Evolutionary conservation across 2,329 filamentous ascomycete species (phyloP), one percentile per base, ranked within the genome.

Genomic region (Cladophialophora chaetospira): DNA sequence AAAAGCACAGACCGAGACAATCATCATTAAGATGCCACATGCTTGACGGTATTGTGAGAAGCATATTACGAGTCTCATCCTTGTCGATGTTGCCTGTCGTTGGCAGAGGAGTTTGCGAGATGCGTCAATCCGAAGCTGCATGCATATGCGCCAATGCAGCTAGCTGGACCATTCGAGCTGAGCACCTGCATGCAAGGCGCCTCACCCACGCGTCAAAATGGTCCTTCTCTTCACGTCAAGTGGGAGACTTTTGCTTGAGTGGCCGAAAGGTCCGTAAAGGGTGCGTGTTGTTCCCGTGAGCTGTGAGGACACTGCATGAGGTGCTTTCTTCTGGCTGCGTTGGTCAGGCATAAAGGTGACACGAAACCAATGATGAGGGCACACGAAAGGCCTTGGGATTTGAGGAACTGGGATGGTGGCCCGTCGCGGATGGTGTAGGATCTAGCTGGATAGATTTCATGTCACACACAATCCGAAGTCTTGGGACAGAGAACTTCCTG

Each of bases 61-160:
- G 21, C 26, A 49, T 36, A n/a, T 33, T 15, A 17, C 44, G 17
- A 47, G 13, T 28, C 29, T 9, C 47, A 31, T 51, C 36, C 36
- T 25, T 51, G 42, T 40, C 21, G 25, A 31, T 42, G 26, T 40
- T 35, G 43, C 43, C 33, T 36, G 15, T 17, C 29, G 28, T 54
- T 53, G 50, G 38, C 33, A 29, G 11, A 43, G 8, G 15, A 29
- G 35, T 40, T 51, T 51, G 48, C 48, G 31, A 43, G 53, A 28
- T 54, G 55, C 55, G 42, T n/a, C 23, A 50, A 26, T 50, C 55
- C 49, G 55, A 43, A 47, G 40, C n/a, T 45, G 46, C 4, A 15
- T 50, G 47, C 54, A 57, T 33, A 53, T 48, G 55, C 43, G 44
- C 49, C 55, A 53, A 53, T 58, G 55, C 55, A 54, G 47, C 49